Base-by-base conservation (phyloP, 139 green algal species). In the Coelastrella sp. region DNA sequence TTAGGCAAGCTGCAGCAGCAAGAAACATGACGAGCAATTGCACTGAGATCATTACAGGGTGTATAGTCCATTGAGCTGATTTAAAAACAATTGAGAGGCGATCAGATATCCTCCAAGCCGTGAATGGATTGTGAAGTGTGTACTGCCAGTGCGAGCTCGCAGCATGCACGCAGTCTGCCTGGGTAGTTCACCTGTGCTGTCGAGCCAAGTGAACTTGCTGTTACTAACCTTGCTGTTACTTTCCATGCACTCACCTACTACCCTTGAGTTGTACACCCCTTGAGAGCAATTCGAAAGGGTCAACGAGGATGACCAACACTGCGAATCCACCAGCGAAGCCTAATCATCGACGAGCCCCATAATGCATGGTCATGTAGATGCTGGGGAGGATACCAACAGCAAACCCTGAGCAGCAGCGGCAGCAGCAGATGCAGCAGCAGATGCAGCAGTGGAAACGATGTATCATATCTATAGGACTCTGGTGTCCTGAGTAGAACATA, bases 311-410 rank as follows among this genome's bases (percentile, higher is more conserved):
- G 32, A 79, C 71, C 43, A 79, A 57, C 2, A n/a, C 30, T 0
- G 51, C 71, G 32, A 79, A 79, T 11, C 71, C 71, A 30, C 40
- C 71, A 9, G 41, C 30, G 48, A 21, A 53, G 2, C 72, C 72
- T 25, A 67, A 25, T 48, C 51, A 62, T 19, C 32, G 34, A n/a
- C 72, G 72, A 11, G 72, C 35, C 5, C 72, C 72, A 37, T 66
- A 66, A 4, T 25, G 38, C 45, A 80, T 67, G 27, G 43, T 80
- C 45, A 80, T 80, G 48, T 59, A 80, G 30, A 48, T 80, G 27
- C 34, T 41, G n/a, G 72, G 72, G 5, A 80, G 34, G 30, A 80
- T 80, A 30, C 45, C 30, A 32, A 67, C 45, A 35, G 43, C 72
- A 50, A 50, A 80, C 19, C 72, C 72, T 69, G 57, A 64, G 62